These are phyloP conservation scores for Cladophialophora bantiana DNA, from an alignment of 2,329 filamentous ascomycete genomes.

Conservation along the genomic window DNA sequence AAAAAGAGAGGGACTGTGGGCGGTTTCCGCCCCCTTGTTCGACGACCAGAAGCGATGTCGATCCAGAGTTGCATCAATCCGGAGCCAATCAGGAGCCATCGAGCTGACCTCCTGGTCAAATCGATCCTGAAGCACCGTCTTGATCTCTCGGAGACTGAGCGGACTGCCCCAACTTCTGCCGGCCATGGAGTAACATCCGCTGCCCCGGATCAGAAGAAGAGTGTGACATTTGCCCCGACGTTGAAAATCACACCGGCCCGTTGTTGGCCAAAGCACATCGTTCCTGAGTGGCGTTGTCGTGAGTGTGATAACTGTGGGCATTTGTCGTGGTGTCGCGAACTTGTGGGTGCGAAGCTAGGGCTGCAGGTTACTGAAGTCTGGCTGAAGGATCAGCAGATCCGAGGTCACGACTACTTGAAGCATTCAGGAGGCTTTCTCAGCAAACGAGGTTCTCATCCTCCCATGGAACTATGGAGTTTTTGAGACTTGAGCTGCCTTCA, in stretches of 20 bases:
- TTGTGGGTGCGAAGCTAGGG: background rate
- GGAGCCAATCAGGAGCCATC: slow-evolving; percentile 31
- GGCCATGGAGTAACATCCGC: slow-evolving; percentile 21
- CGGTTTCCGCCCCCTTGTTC: background rate
- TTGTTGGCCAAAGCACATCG: slow-evolving; percentile 10
- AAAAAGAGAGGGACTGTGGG: background rate
- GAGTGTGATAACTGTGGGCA: slow-evolving; percentile 16
- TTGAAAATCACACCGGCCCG: slow-evolving; percentile 14
- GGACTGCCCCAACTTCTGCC: slow-evolving; percentile 13
- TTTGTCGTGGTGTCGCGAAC: slow-evolving; percentile 13
- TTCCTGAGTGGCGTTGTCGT: slow-evolving; percentile 5
- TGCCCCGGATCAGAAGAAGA: slow-evolving; percentile 24
- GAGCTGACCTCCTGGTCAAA: slow-evolving; percentile 14
- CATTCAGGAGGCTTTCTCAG: slow-evolving; percentile 23
- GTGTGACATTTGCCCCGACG: slow-evolving; percentile 17
- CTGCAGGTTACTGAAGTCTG: slow-evolving; percentile 17
- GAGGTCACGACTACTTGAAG: slow-evolving; percentile 30
- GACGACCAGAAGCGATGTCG: slow-evolving; percentile 17
- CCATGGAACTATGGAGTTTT: slow-evolving; percentile 4
- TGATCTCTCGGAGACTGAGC: slow-evolving; percentile 17
- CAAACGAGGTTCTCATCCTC: slow-evolving; percentile 3
- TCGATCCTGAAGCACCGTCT: slow-evolving; percentile 33
- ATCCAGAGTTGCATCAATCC: slow-evolving; percentile 23
- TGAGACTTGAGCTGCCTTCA: background rate
- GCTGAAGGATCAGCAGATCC: slow-evolving; percentile 23